phyloP scores from a whole-genome alignment of 768 basidiomycete species.

The Rubroboletus pulcherrimus region DNA sequence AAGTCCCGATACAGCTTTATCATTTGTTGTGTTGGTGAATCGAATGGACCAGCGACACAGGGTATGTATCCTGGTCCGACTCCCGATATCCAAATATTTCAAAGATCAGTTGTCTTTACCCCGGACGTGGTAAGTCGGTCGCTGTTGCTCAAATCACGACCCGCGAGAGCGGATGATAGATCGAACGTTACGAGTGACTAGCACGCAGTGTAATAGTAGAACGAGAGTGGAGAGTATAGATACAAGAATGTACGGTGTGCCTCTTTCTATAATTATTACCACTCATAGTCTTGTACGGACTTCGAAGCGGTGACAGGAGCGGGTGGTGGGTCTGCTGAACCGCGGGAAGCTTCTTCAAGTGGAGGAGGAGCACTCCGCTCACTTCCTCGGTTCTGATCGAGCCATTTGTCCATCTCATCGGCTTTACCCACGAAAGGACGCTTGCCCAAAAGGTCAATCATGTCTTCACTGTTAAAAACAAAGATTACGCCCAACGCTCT shows the following conservation, averaged over 20 bases:
- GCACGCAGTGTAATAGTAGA: slow-evolving; percentile 44
- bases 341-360: slow-evolving; percentile 44
- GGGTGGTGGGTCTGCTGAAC: slow-evolving; percentile 42
- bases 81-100: background rate
- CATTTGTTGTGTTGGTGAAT: background rate
- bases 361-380: slow-evolving; percentile 66
- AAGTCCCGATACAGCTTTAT: background rate
- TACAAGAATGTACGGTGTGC: slow-evolving; percentile 11
- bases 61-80: background rate
- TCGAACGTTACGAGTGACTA: slow-evolving; percentile 19
- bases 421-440: slow-evolving; percentile 72
- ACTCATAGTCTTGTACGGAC: slow-evolving; percentile 31
- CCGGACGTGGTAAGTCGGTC: background rate
- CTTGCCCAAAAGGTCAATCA: slow-evolving; percentile 78
- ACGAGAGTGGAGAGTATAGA: slow-evolving; percentile 40
- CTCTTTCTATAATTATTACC: slow-evolving; percentile 7
- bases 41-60: background rate
- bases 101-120: background rate
- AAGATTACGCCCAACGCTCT: background rate
- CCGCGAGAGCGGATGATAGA: slow-evolving; percentile 4
- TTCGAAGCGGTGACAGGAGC: slow-evolving; percentile 46
- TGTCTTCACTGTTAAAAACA: slow-evolving; percentile 62
- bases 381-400: slow-evolving; percentile 69
- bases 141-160: background rate
- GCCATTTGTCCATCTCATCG: slow-evolving; percentile 97